These are phyloP conservation scores for Leptoxyphium fumago DNA, from an alignment of 2,329 filamentous ascomycete species.

Conservation along the genomic window DNA sequence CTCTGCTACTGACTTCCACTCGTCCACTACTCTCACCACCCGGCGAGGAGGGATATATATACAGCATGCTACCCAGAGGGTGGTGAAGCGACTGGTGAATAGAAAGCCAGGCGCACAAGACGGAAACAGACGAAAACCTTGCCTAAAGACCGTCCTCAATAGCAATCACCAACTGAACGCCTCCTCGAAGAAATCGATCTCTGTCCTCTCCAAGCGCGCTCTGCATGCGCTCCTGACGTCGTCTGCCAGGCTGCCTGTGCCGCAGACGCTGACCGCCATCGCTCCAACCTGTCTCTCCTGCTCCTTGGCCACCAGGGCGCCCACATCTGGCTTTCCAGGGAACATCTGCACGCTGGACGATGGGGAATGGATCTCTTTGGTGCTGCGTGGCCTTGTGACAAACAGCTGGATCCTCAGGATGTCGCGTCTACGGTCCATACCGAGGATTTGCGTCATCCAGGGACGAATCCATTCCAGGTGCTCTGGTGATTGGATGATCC, in stretches of 20 bases:
- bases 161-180: slow-evolving; percentile 48
- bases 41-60: too few relatives aligned
- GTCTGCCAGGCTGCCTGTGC: slow-evolving; percentile 58
- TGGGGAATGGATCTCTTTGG: slow-evolving; percentile 64
- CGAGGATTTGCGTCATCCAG: slow-evolving; percentile 77
- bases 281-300: slow-evolving; percentile 70
- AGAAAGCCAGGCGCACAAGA: too few relatives aligned
- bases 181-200: slow-evolving; percentile 67
- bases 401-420: slow-evolving; percentile 78
- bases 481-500: slow-evolving; percentile 83
- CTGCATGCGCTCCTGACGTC: slow-evolving; percentile 57
- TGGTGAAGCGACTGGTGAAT: too few relatives aligned
- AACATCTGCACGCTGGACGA: slow-evolving; percentile 80
- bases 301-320: slow-evolving; percentile 66
- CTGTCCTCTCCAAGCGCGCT: slow-evolving; percentile 46
- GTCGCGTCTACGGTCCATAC: slow-evolving; percentile 66
- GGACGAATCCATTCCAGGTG: slow-evolving; percentile 86
- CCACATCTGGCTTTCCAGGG: slow-evolving; percentile 72
- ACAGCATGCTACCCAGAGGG: too few relatives aligned
- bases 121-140: too few relatives aligned
- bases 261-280: slow-evolving; percentile 74
- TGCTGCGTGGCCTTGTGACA: slow-evolving; percentile 72
- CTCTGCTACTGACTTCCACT: too few relatives aligned
- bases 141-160: neutral
- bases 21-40: too few relatives aligned